These are phyloP conservation scores for Septoria petroselini DNA, from an alignment of 2,329 filamentous ascomycete species.

Conservation along the genomic window DNA sequence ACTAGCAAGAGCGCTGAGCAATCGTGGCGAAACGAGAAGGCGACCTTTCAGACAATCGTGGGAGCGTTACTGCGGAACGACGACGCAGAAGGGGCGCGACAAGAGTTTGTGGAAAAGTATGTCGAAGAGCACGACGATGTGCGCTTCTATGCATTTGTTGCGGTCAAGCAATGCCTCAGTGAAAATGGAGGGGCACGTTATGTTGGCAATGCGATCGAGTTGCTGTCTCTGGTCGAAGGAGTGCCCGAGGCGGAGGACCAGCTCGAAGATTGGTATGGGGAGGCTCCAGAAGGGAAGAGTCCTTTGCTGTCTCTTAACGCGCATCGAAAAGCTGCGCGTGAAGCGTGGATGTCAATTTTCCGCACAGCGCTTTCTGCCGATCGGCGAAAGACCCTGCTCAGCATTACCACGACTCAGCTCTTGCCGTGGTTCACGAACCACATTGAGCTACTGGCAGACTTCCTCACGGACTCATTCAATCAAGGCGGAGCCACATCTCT, in stretches of 20 bases:
- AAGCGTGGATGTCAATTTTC: constrained; percentile 80
- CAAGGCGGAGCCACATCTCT: constrained; percentile 81
- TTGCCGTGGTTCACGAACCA: constrained; percentile 80
- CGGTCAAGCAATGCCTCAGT: constrained; percentile 57
- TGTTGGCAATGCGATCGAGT: constrained; percentile 58
- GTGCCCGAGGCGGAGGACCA: constrained; percentile 66
- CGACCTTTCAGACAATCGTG: constrained; percentile 64
- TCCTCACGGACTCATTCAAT: constrained; percentile 91
- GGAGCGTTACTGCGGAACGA: constrained; percentile 58
- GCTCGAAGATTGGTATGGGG: constrained; percentile 65
- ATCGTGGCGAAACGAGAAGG: constrained; percentile 60
- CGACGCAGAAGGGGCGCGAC: constrained; percentile 58
- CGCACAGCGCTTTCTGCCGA: constrained; percentile 63
- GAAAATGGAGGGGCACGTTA: constrained; percentile 33
- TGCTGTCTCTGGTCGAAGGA: constrained; percentile 66
- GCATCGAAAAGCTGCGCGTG: constrained; percentile 77
- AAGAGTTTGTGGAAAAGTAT: constrained; percentile 74
- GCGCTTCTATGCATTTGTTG: constrained; percentile 75
- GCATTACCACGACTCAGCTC: constrained; percentile 71
- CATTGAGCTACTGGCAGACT: constrained; percentile 89
- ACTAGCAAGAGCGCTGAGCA: constrained; percentile 52
- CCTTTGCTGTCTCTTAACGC: constrained; percentile 62
- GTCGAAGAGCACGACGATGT: constrained; percentile 79
- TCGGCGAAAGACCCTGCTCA: constrained; percentile 75
- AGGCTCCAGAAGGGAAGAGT: constrained; percentile 64